Evolutionary conservation across 306 rosid genomes (phyloP).

Genomic region (Astragalus membranaceus): DNA sequence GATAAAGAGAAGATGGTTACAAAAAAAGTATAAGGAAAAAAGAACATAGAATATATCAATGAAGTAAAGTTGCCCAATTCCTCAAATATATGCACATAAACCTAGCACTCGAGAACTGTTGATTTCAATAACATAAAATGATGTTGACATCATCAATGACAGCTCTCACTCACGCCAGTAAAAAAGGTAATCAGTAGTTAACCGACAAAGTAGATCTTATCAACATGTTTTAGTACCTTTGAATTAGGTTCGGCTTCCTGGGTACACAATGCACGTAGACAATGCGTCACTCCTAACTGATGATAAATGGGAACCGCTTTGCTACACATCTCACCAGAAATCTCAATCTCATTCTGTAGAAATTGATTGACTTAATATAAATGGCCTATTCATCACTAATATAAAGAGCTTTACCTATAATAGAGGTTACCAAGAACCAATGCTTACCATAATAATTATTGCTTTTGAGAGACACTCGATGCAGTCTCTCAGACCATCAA

Average conservation of each 20-base stretch:
- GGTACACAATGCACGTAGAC: constrained; percentile 74
- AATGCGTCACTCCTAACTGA: constrained; percentile 64
- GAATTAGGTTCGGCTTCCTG: constrained; percentile 76
- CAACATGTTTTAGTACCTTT: constrained; percentile 46
- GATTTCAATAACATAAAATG: background rate
- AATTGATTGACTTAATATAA: constrained; percentile 30
- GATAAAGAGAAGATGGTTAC: background rate
- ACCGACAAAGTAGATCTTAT: constrained; percentile 23
- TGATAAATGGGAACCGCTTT: constrained; percentile 30
- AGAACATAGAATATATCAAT: background rate
- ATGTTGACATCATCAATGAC: background rate
- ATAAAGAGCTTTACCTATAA: background rate
- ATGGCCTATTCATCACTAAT: too few species aligned
- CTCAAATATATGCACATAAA: constrained; percentile 12
- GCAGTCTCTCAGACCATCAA: constrained; percentile 42
- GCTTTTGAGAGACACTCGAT: constrained; percentile 75
- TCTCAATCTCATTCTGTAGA: constrained; percentile 47
- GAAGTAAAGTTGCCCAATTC: background rate
- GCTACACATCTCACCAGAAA: constrained; percentile 34
- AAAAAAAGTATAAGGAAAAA: background rate
- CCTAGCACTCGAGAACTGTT: constrained; percentile 16
- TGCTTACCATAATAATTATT: constrained; percentile 56
- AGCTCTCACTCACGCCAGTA: background rate
- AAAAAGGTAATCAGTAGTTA: background rate
- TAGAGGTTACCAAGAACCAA: constrained; percentile 7